Base-by-base conservation (phyloP, 192 early-diverging fungal genomes). In the Lobosporangium transversale region DNA sequence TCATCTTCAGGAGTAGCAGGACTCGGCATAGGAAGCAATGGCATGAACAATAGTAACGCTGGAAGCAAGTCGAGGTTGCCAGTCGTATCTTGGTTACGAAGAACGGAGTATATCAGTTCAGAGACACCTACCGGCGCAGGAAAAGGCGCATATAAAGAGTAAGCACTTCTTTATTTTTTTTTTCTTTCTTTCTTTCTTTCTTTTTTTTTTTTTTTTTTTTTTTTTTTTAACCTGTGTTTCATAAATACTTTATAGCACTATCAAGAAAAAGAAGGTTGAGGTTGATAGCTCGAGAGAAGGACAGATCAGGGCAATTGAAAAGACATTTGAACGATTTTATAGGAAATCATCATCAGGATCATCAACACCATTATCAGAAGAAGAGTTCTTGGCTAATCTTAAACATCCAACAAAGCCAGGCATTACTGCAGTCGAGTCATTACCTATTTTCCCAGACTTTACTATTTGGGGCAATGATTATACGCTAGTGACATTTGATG, bases 381-480 rank as follows among this genome's bases (percentile, higher is more conserved):
- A 68, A 17, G 53, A 78, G 2, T 58, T 69, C 36, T 65, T 76
- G 45, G 48, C 56, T n/a, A 36, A 53, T 17, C 37, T 86, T 24
- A 64, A 55, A n/a, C 87, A 88, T 47, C 85, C 85, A 0, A 73
- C 70, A 17, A 87, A 86, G 12, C 78, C 81, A 11, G 58, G 78
- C 1, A 27, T 85, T 49, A 79, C 58, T 43, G 87, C 81, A 33
- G 80, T 84, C 53, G 73, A 78, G 24, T 74, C 83, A 43, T 74
- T 76, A 26, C 86, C 87, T n/a, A 48, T 88, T 18, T 78, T 86
- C 45, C 87, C 87, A 12, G 87, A 88, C 36, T 74, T 82, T 21
- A 71, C 50, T 26, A 70, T 75, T 35, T 84, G 83, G 84, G 78
- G 82, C 32, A 85, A 83, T 43, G 60, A 68, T 17, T 88, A 87